Evolutionary conservation across 1,284 basidiomycete genomes (phyloP), one percentile per base, ranked within the genome.

Genomic region (Pseudozyma sp.): DNA sequence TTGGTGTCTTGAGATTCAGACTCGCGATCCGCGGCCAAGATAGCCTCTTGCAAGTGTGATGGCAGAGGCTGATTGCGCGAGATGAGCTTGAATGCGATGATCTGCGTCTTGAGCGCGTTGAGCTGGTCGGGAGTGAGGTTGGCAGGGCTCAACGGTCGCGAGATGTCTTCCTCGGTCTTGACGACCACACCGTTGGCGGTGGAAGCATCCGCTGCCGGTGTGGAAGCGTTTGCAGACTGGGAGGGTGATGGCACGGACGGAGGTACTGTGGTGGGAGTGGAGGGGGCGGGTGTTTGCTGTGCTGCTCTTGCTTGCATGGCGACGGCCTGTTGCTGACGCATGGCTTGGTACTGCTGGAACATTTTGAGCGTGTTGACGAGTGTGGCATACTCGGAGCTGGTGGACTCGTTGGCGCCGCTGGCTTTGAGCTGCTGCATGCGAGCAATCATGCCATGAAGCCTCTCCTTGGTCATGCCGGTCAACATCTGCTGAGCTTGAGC

Each of bases 71-170:
- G 85, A 52, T 93, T 93, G 30, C 91, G 90, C 19, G 88, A 88
- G 68, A 98, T 88, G 66, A 92, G 89, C 82, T 94, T 94, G 87
- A 92, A 97, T 0, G 95, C 93, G 62, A 91, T 89, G 47, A 98
- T 93, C 83, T 99, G 96, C 0, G 92, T 90, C 55, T 92, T 90
- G 42, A 98, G 89, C 30, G 92, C 90, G 45, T 88, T 89, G 56
- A 97, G 91, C 83, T 97, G 95, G 56, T 92, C 92, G 1, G 72
- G 66, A 0, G 92, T 92, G 85, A 98, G 82, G 24, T 76, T 75
- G 54, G 75, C 69, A 4, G 75, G 70, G 44, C 73, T 71, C 65
- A 66, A 54, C 17, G 73, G 68, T 13, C 67, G 63, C n/a, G 65
- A 30, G 35, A 67, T 51, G 48, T 65, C 55, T 54, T 63, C 63